Evolutionary conservation across 2,329 filamentous ascomycete genomes (phyloP).

Genomic region (Fusarium goolgardi): DNA sequence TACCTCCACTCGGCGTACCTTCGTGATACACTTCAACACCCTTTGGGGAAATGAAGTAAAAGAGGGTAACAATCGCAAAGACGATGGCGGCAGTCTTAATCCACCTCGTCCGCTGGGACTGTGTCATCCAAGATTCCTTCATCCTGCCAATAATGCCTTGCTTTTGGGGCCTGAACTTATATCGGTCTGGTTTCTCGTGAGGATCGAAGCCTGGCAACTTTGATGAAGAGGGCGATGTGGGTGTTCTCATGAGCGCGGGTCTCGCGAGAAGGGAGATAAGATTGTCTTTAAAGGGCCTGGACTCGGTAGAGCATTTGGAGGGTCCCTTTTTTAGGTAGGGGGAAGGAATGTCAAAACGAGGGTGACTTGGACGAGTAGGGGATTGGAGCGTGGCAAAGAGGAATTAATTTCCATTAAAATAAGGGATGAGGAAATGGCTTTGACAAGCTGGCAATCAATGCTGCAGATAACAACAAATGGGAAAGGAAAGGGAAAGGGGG

Average conservation of each 20-base stretch:
- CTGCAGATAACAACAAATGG: not conserved
- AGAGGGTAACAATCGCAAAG: conserved; percentile 68
- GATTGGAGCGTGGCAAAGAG: conserved; percentile 32
- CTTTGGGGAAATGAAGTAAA: conserved; percentile 72
- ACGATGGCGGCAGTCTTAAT: conserved; percentile 73
- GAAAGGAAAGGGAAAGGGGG: conserved; percentile 32
- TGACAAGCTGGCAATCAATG: conserved; percentile 31
- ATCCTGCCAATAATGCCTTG: conserved; percentile 64
- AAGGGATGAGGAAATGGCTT: conserved; percentile 23
- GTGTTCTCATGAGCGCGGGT: conserved; percentile 68
- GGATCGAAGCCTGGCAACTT: conserved; percentile 69
- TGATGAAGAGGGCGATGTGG: conserved; percentile 69
- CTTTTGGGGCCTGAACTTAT: conserved; percentile 61
- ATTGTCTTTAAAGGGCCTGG: conserved; percentile 38
- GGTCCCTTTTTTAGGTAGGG: conserved; percentile 21
- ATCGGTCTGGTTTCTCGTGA: conserved; percentile 73
- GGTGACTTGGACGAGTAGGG: conserved; percentile 7
- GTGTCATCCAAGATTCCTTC: conserved; percentile 70
- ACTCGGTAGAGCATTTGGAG: conserved; percentile 46
- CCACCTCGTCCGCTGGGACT: conserved; percentile 74
- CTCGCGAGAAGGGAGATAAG: conserved; percentile 31
- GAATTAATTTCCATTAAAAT: conserved; percentile 25
- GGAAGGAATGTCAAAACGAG: conserved; percentile 25
- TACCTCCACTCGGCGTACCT: conserved; percentile 49
- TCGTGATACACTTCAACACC: conserved; percentile 66